phyloP scores from a whole-genome alignment of 371 early-diverging fungal species.

The Apophysomyces sp. region DNA sequence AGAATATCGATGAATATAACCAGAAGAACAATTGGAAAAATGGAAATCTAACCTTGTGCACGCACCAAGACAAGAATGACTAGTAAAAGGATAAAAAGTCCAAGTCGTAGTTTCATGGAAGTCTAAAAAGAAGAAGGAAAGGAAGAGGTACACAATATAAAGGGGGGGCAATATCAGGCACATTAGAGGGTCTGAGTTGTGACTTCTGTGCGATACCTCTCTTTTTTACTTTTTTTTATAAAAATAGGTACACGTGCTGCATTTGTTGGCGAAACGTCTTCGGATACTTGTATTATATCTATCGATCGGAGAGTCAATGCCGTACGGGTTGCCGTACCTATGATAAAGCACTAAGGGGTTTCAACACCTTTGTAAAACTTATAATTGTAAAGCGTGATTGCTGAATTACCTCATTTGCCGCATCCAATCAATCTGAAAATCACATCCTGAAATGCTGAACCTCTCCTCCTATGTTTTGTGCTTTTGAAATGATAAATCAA shows the following conservation, averaged over 20 bases:
- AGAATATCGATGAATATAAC: neutral
- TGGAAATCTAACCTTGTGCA: neutral
- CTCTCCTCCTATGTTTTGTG: too few relatives aligned
- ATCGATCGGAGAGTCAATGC: too few relatives aligned
- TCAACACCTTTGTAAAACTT: too few relatives aligned
- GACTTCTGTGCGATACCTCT: neutral
- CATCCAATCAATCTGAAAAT: too few relatives aligned
- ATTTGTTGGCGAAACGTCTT: neutral
- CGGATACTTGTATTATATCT: too few relatives aligned
- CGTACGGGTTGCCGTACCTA: too few relatives aligned
- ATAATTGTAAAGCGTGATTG: too few relatives aligned
- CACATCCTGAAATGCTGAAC: too few relatives aligned
- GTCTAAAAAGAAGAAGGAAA: neutral
- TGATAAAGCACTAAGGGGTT: too few relatives aligned
- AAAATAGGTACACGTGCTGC: neutral
- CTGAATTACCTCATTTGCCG: too few relatives aligned
- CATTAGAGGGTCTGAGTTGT: slow-evolving; percentile 1
- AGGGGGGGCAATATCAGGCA: neutral
- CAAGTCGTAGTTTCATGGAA: neutral
- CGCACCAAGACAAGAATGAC: neutral
- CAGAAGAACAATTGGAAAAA: neutral
- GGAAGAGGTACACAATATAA: neutral
- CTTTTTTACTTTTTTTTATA: neutral
- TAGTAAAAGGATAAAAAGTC: neutral
- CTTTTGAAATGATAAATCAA: too few relatives aligned